Base-by-base conservation (phyloP, 306 rosid species). In the Trifolium fragiferum region DNA sequence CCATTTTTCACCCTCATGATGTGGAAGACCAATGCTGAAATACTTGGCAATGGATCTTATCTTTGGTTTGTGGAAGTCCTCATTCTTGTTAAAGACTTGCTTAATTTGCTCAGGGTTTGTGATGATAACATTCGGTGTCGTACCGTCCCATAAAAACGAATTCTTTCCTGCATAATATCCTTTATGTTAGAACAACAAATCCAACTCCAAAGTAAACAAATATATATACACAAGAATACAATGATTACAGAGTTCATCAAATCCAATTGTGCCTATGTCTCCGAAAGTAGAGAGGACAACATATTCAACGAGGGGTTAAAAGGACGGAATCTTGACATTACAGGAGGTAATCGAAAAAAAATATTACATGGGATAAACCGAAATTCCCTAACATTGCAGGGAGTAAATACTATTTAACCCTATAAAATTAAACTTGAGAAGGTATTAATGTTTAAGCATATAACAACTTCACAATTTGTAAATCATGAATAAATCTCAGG, bases 1-100 rank as follows among this genome's bases (percentile, higher is more conserved):
- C 92, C 89, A 88, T 68, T 88, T 85, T 11, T 81, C 82, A 53
- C 79, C 86, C 23, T 84, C 81, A 54, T 54, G 14, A 2, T 1
- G 0, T 38, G 8, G 0, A 1, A 82, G 19, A 18, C 85, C 82
- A 1, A 5, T 6, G 14, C 0, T n/a, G 0, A 72, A 43, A 43
- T 58, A 66, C 66, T 66, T 66, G 59, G 23, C 9, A 76, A 66
- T 4, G 2, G 82, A 41, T 35, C 16, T 27, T 14, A 6, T 0
- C 1, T 47, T 2, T 3, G 35, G 70, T 51, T 3, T 27, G 5
- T 9, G 10, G 27, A 84, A 84, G 15, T 80, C 87, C 11, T 43
- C 8, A 2, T 33, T 20, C 10, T 57, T 61, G 54, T 75, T 53
- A 16, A 84, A 68, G 13, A 81, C 60, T 18, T 79, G 62, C 60